Evolutionary conservation across 1,139 yeast genomes (phyloP).

Genomic region (Kodamaea suecica): DNA sequence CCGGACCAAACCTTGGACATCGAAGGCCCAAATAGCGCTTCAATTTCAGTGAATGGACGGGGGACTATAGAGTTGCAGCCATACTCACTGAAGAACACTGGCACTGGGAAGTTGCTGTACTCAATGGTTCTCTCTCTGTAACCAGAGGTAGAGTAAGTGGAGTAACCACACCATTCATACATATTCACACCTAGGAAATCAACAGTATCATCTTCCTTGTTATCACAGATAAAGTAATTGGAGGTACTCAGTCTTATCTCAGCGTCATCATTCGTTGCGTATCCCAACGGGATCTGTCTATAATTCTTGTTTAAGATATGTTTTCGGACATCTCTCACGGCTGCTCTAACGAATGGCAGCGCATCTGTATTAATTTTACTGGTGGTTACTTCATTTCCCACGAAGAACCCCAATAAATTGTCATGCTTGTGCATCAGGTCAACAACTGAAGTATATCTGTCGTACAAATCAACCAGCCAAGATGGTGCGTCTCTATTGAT

Average conservation of each 20-base stretch:
- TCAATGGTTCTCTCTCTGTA: slow-evolving; percentile 53
- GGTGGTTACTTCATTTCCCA: slow-evolving; percentile 61
- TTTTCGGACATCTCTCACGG: slow-evolving; percentile 53
- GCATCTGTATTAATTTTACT: slow-evolving; percentile 47
- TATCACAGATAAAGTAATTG: slow-evolving; percentile 49
- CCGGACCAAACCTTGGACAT: slow-evolving; percentile 44
- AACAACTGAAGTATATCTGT: slow-evolving; percentile 46
- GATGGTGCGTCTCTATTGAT: slow-evolving; percentile 48
- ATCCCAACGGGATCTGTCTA: slow-evolving; percentile 58
- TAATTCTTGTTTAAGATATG: slow-evolving; percentile 43
- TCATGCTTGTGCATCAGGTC: slow-evolving; percentile 48
- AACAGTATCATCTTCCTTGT: slow-evolving; percentile 26
- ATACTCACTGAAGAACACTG: slow-evolving; percentile 59
- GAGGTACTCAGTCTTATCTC: slow-evolving; percentile 46
- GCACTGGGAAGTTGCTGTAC: slow-evolving; percentile 46
- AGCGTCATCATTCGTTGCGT: slow-evolving; percentile 58
- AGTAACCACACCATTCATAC: slow-evolving; percentile 70
- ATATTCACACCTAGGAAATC: slow-evolving; percentile 61
- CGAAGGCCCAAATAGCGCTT: slow-evolving; percentile 32
- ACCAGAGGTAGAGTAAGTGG: slow-evolving; percentile 54
- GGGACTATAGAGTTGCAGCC: slow-evolving; percentile 56
- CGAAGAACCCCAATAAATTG: slow-evolving; percentile 56
- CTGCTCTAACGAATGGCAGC: slow-evolving; percentile 61
- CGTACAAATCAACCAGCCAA: slow-evolving; percentile 41
- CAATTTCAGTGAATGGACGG: slow-evolving; percentile 54